Base-by-base conservation (phyloP, 805 yeast genomes). In the Metschnikowia kofuensis region DNA sequence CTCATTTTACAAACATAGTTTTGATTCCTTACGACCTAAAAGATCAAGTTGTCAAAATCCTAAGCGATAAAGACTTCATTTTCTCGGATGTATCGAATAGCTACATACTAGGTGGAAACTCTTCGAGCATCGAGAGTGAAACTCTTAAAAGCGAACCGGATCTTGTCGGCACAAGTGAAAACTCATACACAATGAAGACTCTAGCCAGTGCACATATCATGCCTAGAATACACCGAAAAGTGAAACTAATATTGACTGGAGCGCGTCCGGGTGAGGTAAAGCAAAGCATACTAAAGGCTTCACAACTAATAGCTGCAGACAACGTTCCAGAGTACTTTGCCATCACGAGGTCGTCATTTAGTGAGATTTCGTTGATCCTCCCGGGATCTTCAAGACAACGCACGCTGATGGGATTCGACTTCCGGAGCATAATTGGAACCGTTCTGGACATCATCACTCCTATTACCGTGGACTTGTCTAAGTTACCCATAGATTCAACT, bases 1-100 rank as follows among this genome's bases (percentile, higher is more conserved):
- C 83, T 32, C 85, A 83, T 63, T 83, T 81, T 62, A 77, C 82
- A 37, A 87, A 83, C 62, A 78, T 80, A 41, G 83, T 84, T 21
- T 66, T 84, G 41, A 72, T 83, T n/a, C 89, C 89, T 0, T 62
- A 61, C 35, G 56, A 59, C 6, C 68, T 72, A 7, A 72, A 74
- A 51, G 68, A 65, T 1, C 69, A 72, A 48, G 86, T 81, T 1
- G 62, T 78, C 4, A 57, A 60, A 30, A 72, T 80, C 4, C 62
- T 83, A 37, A 70, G 75, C 14, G 64, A 64, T 32, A 66, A 69
- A 38, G 67, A 72, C 38, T 79, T 78, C 56, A 62, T 63, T 35
- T 78, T 77, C 58, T 72, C 76, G 27, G 74, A 73, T 51, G 55
- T 69, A 35, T 69, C 77, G 38, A 70, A 78, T 45, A 70, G 77